Evolutionary conservation across 169 alveolate species (phyloP).

Genomic region (Prorocentrum cordatum): DNA sequence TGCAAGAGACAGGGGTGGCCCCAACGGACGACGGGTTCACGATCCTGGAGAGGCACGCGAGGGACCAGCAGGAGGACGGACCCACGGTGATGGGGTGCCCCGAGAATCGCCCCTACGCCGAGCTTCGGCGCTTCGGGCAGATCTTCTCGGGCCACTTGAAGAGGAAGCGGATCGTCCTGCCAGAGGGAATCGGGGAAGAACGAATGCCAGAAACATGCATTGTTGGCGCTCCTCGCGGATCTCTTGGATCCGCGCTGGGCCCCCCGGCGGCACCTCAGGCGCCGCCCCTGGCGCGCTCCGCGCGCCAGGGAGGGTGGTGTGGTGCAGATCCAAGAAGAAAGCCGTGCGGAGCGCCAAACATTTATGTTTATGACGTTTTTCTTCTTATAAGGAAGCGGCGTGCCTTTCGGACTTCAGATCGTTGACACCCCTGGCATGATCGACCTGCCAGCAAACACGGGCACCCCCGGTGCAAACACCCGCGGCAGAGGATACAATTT

Average conservation of each 20-base stretch:
- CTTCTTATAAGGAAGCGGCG: background rate
- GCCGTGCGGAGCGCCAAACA: too few species aligned
- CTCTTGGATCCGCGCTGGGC: too few species aligned
- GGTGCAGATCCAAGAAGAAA: too few species aligned
- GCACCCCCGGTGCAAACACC: background rate
- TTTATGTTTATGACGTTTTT: too few species aligned
- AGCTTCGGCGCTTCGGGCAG: constrained; percentile 53
- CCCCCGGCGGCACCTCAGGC: too few species aligned
- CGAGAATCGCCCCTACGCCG: constrained; percentile 37
- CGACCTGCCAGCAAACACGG: constrained; percentile 23
- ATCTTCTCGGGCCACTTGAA: constrained; percentile 45
- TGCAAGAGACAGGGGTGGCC: constrained; percentile 62
- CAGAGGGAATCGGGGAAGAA: too few species aligned
- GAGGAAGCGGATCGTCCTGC: too few species aligned
- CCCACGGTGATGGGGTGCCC: constrained; percentile 66
- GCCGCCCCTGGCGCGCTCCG: too few species aligned
- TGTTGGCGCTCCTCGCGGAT: too few species aligned
- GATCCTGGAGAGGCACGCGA: constrained; percentile 15
- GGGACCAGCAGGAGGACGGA: background rate
- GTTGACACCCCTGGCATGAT: constrained; percentile 69
- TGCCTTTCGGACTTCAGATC: constrained; percentile 55
- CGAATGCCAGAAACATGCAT: too few species aligned
- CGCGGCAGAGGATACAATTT: constrained; percentile 53
- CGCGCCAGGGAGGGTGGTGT: too few species aligned
- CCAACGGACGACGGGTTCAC: constrained; percentile 66